Percentiles rank a stretch among this genome's conserved stretches.
Evolutionary conservation across 2,329 filamentous ascomycete species (phyloP).

Genomic region (Akanthomyces uredinophilus): DNA sequence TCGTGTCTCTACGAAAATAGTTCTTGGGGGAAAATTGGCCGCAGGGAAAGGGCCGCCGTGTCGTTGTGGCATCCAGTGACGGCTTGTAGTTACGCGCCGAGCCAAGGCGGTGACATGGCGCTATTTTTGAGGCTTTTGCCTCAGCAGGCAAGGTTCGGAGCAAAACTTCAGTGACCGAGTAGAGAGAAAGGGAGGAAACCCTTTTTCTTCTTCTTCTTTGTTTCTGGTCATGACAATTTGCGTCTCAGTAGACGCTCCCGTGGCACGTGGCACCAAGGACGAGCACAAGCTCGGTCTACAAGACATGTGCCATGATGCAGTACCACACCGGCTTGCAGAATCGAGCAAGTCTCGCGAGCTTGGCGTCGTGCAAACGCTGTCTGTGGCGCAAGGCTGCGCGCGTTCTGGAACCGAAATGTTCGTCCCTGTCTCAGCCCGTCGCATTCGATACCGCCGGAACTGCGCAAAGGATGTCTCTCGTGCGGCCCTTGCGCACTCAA

Average conservation of each 20-base stretch:
- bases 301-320: not conserved
- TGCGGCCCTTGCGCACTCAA: not conserved
- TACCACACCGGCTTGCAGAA: not conserved
- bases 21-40: not conserved
- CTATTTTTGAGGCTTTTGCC: not conserved
- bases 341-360: not conserved
- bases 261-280: not conserved
- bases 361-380: not conserved
- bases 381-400: not conserved
- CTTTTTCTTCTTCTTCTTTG: not conserved
- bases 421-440: not conserved
- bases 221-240: not conserved
- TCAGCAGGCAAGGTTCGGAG: not conserved
- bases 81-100: not conserved
- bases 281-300: not conserved
- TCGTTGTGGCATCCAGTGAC: not conserved
- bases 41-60: not conserved
- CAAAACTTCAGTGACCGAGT: not conserved
- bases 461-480: not conserved
- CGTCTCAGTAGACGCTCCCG: not conserved
- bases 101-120: not conserved
- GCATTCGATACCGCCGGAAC: not conserved
- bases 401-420: not conserved
- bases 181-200: not conserved
- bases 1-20: not conserved